phyloP scores from a whole-genome alignment of 495 filamentous ascomycete genomes.

The Staphylotrichum tortipilum region DNA sequence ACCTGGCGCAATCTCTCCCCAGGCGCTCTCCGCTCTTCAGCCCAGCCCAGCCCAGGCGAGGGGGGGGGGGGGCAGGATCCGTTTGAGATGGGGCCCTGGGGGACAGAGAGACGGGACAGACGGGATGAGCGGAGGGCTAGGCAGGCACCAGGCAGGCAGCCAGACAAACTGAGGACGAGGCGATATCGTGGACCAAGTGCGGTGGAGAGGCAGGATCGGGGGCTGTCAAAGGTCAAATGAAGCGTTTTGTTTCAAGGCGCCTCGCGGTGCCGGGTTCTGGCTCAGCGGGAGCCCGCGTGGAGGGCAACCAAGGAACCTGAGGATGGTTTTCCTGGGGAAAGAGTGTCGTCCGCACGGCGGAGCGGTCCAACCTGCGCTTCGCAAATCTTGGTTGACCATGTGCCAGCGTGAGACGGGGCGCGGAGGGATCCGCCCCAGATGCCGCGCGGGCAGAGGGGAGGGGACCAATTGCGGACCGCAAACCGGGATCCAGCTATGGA shows the following conservation, averaged over 20 bases:
- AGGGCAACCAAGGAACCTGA: conserved; percentile 11
- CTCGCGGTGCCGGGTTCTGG: not conserved
- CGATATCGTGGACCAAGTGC: no score
- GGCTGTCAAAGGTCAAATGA: not conserved
- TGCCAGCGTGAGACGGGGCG: conserved; percentile 14
- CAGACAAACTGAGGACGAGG: no score
- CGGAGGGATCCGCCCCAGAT: conserved; percentile 8
- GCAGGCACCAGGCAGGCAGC: no score
- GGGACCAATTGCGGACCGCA: not conserved
- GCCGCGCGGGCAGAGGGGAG: conserved; percentile 9
- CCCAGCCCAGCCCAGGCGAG: no score
- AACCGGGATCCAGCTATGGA: no score
- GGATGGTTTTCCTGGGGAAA: conserved; percentile 1
- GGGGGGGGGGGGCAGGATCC: no score
- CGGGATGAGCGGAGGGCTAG: no score
- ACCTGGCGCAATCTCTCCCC: no score
- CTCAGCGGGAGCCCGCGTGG: not conserved
- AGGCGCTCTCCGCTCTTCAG: no score
- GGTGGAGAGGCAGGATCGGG: no score
- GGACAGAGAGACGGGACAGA: no score
- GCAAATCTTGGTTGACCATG: conserved; percentile 30
- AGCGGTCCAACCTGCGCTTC: conserved; percentile 12
- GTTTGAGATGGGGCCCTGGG: no score
- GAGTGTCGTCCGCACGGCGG: not conserved
- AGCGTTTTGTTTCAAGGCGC: not conserved